Conservation (phyloP, 2,329 filamentous ascomycete genomes). For the Cercospora zeae-maydis region DNA sequence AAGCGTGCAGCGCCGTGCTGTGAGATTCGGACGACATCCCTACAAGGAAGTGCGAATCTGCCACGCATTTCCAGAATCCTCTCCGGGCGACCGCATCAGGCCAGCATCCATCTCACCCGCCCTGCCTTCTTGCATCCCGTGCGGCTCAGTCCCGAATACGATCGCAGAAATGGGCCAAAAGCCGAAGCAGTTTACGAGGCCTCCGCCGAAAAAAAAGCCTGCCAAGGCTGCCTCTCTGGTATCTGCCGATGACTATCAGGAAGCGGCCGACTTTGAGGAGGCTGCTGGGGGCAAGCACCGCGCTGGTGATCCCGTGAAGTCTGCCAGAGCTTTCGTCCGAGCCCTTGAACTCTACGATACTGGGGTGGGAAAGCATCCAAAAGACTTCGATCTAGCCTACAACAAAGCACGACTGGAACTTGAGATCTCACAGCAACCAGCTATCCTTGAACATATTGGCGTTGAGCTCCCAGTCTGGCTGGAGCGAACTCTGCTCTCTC, state of each 20-base stretch:
- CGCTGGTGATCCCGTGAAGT: constrained; percentile 65
- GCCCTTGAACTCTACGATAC: constrained; percentile 65
- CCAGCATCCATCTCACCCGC: background rate
- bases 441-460: constrained; percentile 58
- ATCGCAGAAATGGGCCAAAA: constrained; percentile 28
- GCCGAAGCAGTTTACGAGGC: constrained; percentile 31
- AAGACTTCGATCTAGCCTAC: constrained; percentile 67
- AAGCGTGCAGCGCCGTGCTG: too few relatives aligned
- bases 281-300: constrained; percentile 72
- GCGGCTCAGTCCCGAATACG: background rate
- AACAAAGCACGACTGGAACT: constrained; percentile 72
- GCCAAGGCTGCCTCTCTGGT: constrained; percentile 44
- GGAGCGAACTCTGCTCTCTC: constrained; percentile 59
- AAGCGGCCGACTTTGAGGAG: constrained; percentile 65
- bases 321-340: constrained; percentile 58
- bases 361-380: constrained; percentile 58
- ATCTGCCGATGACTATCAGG: constrained; percentile 65
- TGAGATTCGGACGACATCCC: constrained; percentile 3
- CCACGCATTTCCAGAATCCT: background rate
- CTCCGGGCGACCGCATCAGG: background rate
- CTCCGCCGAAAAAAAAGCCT: constrained; percentile 39
- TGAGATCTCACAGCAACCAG: constrained; percentile 64
- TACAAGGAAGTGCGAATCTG: constrained; percentile 2
- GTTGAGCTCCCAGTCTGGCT: constrained; percentile 54
- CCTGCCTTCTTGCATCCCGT: background rate